phyloP scores from a whole-genome alignment of 768 basidiomycete genomes.

The Phallus indusiatus region DNA sequence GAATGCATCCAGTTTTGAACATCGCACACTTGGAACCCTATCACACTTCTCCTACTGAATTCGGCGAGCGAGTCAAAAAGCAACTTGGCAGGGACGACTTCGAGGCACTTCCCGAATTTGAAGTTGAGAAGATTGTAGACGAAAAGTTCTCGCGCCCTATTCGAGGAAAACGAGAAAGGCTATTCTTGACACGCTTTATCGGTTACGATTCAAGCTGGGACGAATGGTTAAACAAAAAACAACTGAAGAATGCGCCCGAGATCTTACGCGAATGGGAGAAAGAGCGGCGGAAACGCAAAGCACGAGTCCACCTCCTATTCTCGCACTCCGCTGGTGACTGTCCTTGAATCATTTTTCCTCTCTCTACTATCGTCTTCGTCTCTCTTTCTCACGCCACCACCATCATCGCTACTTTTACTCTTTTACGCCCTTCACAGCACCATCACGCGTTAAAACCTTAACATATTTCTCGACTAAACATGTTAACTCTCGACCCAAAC shows the following conservation, averaged over 20 bases:
- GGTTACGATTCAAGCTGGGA: not conserved
- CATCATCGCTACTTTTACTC: no score
- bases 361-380: no score
- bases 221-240: not conserved
- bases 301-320: no score
- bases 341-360: no score
- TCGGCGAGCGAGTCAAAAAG: constrained; percentile 8
- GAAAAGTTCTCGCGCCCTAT: constrained; percentile 11
- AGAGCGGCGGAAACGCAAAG: no score
- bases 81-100: constrained; percentile 9
- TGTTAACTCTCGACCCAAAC: no score
- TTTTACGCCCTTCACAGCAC: no score
- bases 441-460: no score
- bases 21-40: constrained; percentile 25
- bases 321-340: no score
- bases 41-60: constrained; percentile 13
- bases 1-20: constrained; percentile 25
- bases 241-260: not conserved
- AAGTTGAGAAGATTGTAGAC: constrained; percentile 18
- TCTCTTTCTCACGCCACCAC: no score
- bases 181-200: not conserved
- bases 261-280: not conserved
- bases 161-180: constrained; percentile 1
- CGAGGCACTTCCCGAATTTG: constrained; percentile 12
- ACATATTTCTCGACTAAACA: no score